Percentiles rank a stretch among this genome's conserved stretches.
Evolutionary conservation across 2,329 filamentous ascomycete genomes (phyloP).

Genomic region (Chalaropsis ovoidea): DNA sequence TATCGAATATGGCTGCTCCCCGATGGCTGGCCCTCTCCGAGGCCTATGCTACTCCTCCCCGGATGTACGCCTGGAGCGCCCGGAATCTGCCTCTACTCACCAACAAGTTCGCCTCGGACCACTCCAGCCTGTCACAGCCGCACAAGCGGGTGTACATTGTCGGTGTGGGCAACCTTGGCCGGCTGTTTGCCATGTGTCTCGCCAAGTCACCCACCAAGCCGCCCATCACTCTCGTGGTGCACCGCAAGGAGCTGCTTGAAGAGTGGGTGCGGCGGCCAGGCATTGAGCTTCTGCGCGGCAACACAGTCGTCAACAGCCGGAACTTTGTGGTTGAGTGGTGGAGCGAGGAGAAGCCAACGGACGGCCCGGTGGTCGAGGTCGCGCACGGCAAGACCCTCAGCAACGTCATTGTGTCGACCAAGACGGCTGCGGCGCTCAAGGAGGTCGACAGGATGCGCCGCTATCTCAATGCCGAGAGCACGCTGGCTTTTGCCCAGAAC

Average conservation of each 20-base stretch:
- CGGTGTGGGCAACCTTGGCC: conserved; percentile 71
- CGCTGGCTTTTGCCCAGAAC: conserved; percentile 77
- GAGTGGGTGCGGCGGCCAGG: conserved; percentile 40
- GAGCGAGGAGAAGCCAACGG: conserved; percentile 37
- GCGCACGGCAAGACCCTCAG: conserved; percentile 41
- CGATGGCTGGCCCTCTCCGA: conserved; percentile 22
- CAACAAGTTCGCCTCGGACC: conserved; percentile 24
- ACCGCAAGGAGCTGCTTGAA: conserved; percentile 43
- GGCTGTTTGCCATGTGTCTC: conserved; percentile 65
- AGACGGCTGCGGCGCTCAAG: conserved; percentile 56
- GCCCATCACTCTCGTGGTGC: conserved; percentile 71
- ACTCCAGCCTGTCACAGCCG: conserved; percentile 16
- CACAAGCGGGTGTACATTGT: conserved; percentile 58
- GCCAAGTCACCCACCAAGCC: conserved; percentile 50
- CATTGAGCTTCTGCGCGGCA: conserved; percentile 38
- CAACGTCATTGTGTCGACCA: conserved; percentile 70
- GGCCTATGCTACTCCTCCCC: conserved; percentile 18
- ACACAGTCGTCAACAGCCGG: conserved; percentile 30
- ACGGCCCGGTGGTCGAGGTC: conserved; percentile 36
- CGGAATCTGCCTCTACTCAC: conserved; percentile 19
- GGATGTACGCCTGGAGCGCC: conserved; percentile 24
- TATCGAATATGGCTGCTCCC: background rate
- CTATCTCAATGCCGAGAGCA: conserved; percentile 54
- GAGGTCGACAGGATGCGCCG: conserved; percentile 49
- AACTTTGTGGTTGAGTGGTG: conserved; percentile 46